A percentile compares a stretch with the other conserved stretches of the same genome.
These are phyloP conservation scores for Candida xiaguanensis DNA, from an alignment of 805 yeast genomes.

Conservation along the genomic window DNA sequence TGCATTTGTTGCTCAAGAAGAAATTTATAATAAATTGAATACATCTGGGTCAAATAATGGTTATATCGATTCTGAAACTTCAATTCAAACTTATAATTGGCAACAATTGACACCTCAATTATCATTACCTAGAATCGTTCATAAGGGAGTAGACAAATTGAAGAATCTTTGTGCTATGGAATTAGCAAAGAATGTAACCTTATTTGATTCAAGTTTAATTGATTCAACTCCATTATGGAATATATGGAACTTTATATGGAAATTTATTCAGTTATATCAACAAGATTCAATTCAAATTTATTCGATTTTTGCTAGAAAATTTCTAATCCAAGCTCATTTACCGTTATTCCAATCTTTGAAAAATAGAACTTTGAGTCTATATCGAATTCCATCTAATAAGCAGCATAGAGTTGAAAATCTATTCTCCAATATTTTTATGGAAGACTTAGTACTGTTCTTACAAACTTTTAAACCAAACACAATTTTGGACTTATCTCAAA, in stretches of 20 bases:
- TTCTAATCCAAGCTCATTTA: slow-evolving; percentile 3
- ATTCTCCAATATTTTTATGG: slow-evolving; percentile 25
- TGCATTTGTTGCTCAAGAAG: background rate
- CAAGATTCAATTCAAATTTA: slow-evolving; percentile 30
- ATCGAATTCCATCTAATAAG: slow-evolving; percentile 11
- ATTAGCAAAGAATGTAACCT: slow-evolving; percentile 26
- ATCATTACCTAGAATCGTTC: background rate
- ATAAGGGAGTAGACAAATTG: slow-evolving; percentile 6
- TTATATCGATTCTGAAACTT: slow-evolving; percentile 10
- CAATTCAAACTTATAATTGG: slow-evolving; percentile 16
- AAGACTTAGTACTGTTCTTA: slow-evolving; percentile 18
- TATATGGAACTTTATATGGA: slow-evolving; percentile 34
- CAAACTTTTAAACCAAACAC: slow-evolving; percentile 17
- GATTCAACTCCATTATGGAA: slow-evolving; percentile 21
- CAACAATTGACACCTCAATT: slow-evolving; percentile 11
- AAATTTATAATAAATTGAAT: background rate
- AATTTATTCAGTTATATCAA: slow-evolving; percentile 17
- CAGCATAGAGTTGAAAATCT: slow-evolving; percentile 35
- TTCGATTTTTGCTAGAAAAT: slow-evolving; percentile 21
- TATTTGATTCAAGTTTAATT: slow-evolving; percentile 17
- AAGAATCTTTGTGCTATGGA: slow-evolving; percentile 22
- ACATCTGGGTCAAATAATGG: background rate
- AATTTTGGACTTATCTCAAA: slow-evolving; percentile 25
- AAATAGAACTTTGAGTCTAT: slow-evolving; percentile 12
- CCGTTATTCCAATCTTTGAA: slow-evolving; percentile 24